Percentiles rank a stretch among this genome's conserved stretches.
Evolutionary conservation across 305 asterid species (phyloP).

Genomic region (Withania somnifera): DNA sequence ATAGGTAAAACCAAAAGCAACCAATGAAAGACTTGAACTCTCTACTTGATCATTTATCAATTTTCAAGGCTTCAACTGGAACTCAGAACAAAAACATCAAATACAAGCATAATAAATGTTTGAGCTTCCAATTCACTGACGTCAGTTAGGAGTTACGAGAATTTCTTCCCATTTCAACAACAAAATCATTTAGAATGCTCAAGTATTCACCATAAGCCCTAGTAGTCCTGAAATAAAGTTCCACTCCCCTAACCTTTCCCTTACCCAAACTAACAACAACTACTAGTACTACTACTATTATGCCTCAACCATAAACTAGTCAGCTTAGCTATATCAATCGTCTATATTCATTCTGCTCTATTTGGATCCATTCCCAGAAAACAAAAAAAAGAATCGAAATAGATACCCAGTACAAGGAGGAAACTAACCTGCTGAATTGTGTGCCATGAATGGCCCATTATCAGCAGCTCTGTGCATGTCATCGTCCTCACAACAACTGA

Average conservation of each 20-base stretch:
- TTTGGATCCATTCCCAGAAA: background rate
- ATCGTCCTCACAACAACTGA: slow-evolving; percentile 59
- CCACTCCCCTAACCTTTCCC: background rate
- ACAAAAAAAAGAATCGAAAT: background rate
- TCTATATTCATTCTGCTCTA: background rate
- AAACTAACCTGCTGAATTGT: slow-evolving; percentile 46
- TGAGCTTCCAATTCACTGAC: background rate
- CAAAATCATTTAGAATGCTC: background rate
- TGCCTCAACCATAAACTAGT: background rate
- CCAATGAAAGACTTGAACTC: background rate
- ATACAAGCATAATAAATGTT: background rate
- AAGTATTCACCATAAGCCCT: background rate
- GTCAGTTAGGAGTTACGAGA: background rate
- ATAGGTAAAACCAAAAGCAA: background rate
- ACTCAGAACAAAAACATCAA: background rate
- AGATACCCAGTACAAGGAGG: background rate
- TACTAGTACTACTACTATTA: background rate
- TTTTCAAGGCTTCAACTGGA: background rate
- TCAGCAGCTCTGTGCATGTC: slow-evolving; percentile 45
- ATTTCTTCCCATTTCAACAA: background rate
- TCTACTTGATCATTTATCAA: background rate
- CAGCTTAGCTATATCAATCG: background rate
- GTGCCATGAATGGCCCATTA: slow-evolving; percentile 44
- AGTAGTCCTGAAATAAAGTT: background rate
- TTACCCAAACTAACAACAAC: background rate